Evolutionary conservation across 2,329 filamentous ascomycete genomes (phyloP).

Genomic region (Epichloe sp.): DNA sequence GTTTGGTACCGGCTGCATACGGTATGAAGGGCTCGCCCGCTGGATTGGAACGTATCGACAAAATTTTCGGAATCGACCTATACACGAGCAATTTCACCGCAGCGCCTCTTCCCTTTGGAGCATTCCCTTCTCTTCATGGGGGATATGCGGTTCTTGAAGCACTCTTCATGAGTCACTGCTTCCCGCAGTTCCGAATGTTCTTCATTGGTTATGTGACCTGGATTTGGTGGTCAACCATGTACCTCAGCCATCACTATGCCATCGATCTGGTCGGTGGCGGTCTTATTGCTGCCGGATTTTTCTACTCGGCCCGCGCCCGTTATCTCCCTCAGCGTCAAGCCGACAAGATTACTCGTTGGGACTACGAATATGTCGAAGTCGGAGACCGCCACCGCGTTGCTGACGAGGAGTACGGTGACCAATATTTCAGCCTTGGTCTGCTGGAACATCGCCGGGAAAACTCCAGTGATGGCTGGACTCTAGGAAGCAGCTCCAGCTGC

Average conservation of each 20-base stretch:
- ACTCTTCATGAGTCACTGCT: slow-evolving; percentile 84
- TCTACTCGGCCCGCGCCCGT: slow-evolving; percentile 67
- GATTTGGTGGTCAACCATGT: slow-evolving; percentile 99
- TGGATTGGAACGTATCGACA: slow-evolving; percentile 77
- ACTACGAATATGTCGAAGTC: slow-evolving; percentile 85
- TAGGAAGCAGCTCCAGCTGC: slow-evolving; percentile 65
- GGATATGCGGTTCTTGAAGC: slow-evolving; percentile 81
- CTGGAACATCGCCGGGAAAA: slow-evolving; percentile 28
- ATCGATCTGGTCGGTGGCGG: slow-evolving; percentile 83
- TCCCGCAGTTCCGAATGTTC: slow-evolving; percentile 66
- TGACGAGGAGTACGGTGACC: slow-evolving; percentile 34
- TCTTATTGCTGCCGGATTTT: slow-evolving; percentile 63
- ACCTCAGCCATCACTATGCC: slow-evolving; percentile 92
- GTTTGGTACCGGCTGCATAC: slow-evolving; percentile 82
- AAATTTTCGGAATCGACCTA: slow-evolving; percentile 78
- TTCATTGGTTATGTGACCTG: slow-evolving; percentile 79
- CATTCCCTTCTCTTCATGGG: slow-evolving; percentile 91
- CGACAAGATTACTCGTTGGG: slow-evolving; percentile 83
- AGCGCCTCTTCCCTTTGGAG: slow-evolving; percentile 84
- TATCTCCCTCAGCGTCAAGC: slow-evolving; percentile 72
- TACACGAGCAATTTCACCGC: slow-evolving; percentile 89
- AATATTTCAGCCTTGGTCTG: slow-evolving; percentile 33
- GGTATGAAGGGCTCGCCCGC: slow-evolving; percentile 82
- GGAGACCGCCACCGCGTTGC: slow-evolving; percentile 43
- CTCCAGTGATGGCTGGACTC: slow-evolving; percentile 80